Evolutionary conservation across 2,329 filamentous ascomycete species (phyloP).

Genomic region (Massarina eburnea): DNA sequence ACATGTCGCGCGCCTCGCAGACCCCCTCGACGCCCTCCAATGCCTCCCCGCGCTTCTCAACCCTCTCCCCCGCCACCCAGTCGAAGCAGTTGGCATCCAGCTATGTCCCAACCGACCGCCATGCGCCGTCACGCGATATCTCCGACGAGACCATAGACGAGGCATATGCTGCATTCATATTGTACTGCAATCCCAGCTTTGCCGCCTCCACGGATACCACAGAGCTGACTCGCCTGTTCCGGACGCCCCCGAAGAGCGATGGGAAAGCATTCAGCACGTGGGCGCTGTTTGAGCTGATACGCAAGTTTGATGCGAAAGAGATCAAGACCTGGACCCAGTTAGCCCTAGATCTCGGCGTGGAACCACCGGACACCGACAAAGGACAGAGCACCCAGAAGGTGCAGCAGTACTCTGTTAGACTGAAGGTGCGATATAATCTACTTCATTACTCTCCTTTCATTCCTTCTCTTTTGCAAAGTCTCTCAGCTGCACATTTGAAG

Average conservation of each 20-base stretch:
- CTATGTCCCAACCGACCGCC: conserved; percentile 51
- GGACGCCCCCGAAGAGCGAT: conserved; percentile 79
- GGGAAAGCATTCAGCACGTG: conserved; percentile 83
- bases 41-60: conserved; percentile 43
- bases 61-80: conserved; percentile 40
- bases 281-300: conserved; percentile 74
- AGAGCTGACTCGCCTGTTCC: conserved; percentile 74
- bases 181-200: conserved; percentile 87
- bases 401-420: conserved; percentile 87
- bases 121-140: conserved; percentile 68
- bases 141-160: conserved; percentile 73
- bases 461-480: not conserved
- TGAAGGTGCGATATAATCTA: conserved; percentile 65
- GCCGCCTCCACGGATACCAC: conserved; percentile 68
- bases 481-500: too few species aligned
- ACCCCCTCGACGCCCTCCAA: conserved; percentile 42
- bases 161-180: conserved; percentile 80
- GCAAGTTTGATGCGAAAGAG: conserved; percentile 75
- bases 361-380: conserved; percentile 77
- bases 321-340: conserved; percentile 93
- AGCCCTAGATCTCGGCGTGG: conserved; percentile 83
- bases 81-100: conserved; percentile 28
- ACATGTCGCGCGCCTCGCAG: conserved; percentile 39
- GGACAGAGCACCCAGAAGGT: conserved; percentile 91
- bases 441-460: not conserved